These are phyloP conservation scores for Persicaria maculosa DNA, from an alignment of 148 eudicot genomes.

Conservation along the genomic window DNA sequence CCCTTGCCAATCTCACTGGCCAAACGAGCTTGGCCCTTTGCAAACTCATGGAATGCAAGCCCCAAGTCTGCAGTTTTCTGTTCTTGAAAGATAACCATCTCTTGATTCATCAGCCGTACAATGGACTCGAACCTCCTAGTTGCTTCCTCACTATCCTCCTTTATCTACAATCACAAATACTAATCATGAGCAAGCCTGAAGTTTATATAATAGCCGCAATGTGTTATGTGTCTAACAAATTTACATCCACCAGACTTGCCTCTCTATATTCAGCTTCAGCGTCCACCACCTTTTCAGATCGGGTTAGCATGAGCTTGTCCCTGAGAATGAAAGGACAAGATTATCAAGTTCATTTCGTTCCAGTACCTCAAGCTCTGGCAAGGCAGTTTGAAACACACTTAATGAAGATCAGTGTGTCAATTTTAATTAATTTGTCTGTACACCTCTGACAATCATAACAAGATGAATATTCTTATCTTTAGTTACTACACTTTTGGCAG, in stretches of 20 bases:
- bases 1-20: conserved; percentile 79
- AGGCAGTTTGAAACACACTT: background rate
- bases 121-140: conserved; percentile 68
- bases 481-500: background rate
- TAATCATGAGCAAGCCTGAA: background rate
- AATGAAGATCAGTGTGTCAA: background rate
- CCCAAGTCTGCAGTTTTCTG: conserved; percentile 89
- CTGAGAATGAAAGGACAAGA: conserved; percentile 25
- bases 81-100: conserved; percentile 80
- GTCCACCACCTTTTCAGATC: conserved; percentile 72
- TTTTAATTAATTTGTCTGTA: too few relatives aligned
- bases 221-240: background rate
- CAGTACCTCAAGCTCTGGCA: background rate
- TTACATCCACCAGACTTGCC: conserved; percentile 31
- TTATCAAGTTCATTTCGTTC: background rate
- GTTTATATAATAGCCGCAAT: background rate
- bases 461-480: background rate
- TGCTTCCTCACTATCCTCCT: conserved; percentile 83
- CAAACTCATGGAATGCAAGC: conserved; percentile 92
- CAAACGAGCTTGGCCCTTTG: conserved; percentile 88
- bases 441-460: too few relatives aligned
- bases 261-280: conserved; percentile 75
- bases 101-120: conserved; percentile 70
- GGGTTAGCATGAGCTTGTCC: conserved; percentile 67
- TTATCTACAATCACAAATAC: conserved; percentile 35